phyloP scores from a whole-genome alignment of 306 rosid genomes.

The Dryas alaskensis region DNA sequence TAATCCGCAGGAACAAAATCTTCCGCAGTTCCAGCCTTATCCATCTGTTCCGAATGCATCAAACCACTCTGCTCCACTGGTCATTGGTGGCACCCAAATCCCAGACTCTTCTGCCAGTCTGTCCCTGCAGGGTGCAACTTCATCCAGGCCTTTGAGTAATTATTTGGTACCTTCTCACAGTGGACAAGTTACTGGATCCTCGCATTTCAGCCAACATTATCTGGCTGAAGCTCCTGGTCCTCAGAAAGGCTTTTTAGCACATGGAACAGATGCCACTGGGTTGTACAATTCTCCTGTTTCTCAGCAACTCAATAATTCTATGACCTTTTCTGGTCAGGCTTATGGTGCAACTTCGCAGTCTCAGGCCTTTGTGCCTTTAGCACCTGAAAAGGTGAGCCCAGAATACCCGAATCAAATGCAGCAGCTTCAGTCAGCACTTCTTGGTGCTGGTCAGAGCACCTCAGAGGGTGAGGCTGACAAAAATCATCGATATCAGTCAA shows the following conservation, averaged over 20 bases:
- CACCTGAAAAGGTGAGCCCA: slow-evolving; percentile 50
- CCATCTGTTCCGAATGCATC: slow-evolving; percentile 49
- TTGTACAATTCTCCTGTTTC: slow-evolving; percentile 55
- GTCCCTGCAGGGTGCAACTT: slow-evolving; percentile 50
- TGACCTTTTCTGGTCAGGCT: slow-evolving; percentile 49
- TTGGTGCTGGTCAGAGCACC: slow-evolving; percentile 59
- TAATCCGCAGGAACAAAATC: slow-evolving; percentile 43
- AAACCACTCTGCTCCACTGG: slow-evolving; percentile 50
- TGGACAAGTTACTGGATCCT: slow-evolving; percentile 50
- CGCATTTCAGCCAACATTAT: slow-evolving; percentile 53
- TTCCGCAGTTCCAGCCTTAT: slow-evolving; percentile 68
- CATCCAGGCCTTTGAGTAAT: slow-evolving; percentile 57
- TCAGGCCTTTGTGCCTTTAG: slow-evolving; percentile 44
- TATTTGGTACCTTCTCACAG: slow-evolving; percentile 51
- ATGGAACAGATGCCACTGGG: slow-evolving; percentile 60
- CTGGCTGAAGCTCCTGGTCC: slow-evolving; percentile 46
- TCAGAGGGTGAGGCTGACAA: slow-evolving; percentile 84
- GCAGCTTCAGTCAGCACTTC: slow-evolving; percentile 52
- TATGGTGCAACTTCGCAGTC: slow-evolving; percentile 54
- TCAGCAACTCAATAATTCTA: slow-evolving; percentile 51
- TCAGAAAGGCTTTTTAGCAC: slow-evolving; percentile 52
- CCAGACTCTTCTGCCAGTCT: slow-evolving; percentile 49
- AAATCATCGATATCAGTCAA: slow-evolving; percentile 79
- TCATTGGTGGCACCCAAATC: slow-evolving; percentile 52
- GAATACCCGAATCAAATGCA: slow-evolving; percentile 67